Base-by-base conservation (phyloP, 352 stramenopile species). In the Ophiocytium majus region DNA sequence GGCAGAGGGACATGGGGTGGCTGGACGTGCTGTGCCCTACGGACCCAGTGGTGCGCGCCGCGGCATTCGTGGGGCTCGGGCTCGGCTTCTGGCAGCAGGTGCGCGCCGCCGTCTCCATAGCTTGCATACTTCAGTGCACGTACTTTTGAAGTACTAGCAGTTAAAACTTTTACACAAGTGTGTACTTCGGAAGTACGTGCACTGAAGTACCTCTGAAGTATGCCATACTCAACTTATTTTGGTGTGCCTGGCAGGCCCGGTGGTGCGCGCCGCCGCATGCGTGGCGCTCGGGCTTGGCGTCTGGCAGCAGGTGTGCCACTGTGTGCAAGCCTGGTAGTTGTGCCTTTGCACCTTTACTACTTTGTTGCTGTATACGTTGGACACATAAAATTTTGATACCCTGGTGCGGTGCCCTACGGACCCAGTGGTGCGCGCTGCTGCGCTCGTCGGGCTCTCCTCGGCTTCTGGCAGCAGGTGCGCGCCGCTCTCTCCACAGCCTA, bases 21-120 rank as follows among this genome's bases (percentile, higher is more conserved):
- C 63, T 81, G 49, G 78, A 86, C 17, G 64, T 86, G 1, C 36
- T 86, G 66, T 86, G 83, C 50, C 83, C 83, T 34, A 85, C 76
- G 14, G 83, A 87, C 34, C 50, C 28, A 49, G 83, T 87, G 43
- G 78, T 87, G 0, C 5, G 63, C 34, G 83, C 83, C 31, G 83
- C 83, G 31, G n/a, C 82, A 71, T 84, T 88, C 83, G 84, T 90
- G 74, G 86, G 78, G 28, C 82, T 90, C 34, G 86, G 85, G 32
- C 82, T 90, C 10, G 82, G 83, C 36, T 90, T 90, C 76, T 90
- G 83, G 85, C 86, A 90, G 49, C 86, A 89, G 76, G 71, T 79
- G 49, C 31, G 10, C 23, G 28, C n/a, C n/a, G n/a, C n/a, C n/a
- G n/a, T n/a, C n/a, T n/a, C n/a, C n/a, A n/a, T n/a, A n/a, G n/a